These are phyloP conservation scores for Neofusicoccum laricinum DNA, from an alignment of 2,329 filamentous ascomycete species.

Conservation along the genomic window DNA sequence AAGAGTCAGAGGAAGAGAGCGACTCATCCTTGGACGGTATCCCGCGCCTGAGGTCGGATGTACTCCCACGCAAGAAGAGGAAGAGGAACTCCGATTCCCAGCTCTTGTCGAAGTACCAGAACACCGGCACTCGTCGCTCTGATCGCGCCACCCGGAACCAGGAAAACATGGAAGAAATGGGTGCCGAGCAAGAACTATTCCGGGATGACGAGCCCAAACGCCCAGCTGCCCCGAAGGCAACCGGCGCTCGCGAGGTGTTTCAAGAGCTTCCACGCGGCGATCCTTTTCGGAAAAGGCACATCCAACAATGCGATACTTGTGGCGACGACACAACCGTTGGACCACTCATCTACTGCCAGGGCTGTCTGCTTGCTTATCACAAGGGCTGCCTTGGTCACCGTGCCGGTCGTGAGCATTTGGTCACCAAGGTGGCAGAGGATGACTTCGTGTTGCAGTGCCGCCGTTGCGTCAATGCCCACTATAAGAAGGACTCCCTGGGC, in stretches of 20 bases:
- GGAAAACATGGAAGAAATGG: constrained; percentile 53
- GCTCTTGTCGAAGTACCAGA: constrained; percentile 14
- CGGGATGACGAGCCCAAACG: constrained; percentile 40
- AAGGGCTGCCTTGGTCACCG: constrained; percentile 76
- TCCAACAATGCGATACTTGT: constrained; percentile 70
- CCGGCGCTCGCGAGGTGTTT: constrained; percentile 70
- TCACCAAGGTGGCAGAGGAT: constrained; percentile 76
- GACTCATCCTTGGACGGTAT: constrained; percentile 23
- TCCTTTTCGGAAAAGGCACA: constrained; percentile 69
- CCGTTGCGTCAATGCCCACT: constrained; percentile 69
- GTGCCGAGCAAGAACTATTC: constrained; percentile 62
- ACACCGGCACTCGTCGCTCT: constrained; percentile 40
- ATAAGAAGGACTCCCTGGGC: constrained; percentile 65
- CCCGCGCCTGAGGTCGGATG: constrained; percentile 38
- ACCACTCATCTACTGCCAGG: constrained; percentile 81
- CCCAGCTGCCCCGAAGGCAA: constrained; percentile 47
- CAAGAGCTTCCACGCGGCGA: constrained; percentile 58
- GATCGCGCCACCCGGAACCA: constrained; percentile 45
- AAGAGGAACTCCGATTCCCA: constrained; percentile 28
- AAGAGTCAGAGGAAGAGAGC: not conserved
- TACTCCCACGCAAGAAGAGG: constrained; percentile 37
- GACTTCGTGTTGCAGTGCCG: constrained; percentile 87
- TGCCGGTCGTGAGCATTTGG: constrained; percentile 74
- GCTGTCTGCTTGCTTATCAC: constrained; percentile 82
- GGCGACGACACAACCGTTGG: constrained; percentile 60